A percentile compares a stretch with the other conserved stretches of the same genome.
Conservation (phyloP, 73 alveolate species). For the Paramecium pentaurelia region DNA sequence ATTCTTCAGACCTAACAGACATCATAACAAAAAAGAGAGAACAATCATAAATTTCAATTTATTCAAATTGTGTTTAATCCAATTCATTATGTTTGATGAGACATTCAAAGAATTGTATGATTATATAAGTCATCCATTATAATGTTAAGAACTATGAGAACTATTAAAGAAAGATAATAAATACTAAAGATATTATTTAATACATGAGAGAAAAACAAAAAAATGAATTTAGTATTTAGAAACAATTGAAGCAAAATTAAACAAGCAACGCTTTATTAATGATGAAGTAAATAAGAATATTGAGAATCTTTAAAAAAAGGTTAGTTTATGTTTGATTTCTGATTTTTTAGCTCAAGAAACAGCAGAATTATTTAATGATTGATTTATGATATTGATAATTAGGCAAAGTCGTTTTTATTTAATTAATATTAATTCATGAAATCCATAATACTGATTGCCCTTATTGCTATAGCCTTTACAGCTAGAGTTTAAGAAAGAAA, state of each 20-base stretch:
- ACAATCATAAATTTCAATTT: too few species aligned
- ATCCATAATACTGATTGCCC: slow-evolving; percentile 16
- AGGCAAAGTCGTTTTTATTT: background rate
- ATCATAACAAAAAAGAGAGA: too few species aligned
- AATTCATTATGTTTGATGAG: background rate
- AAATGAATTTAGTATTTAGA: background rate
- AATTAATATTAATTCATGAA: slow-evolving; percentile 10
- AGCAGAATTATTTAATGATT: background rate
- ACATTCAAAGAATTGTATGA: background rate
- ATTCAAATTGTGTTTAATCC: too few species aligned
- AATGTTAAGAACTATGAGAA: background rate
- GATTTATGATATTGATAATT: background rate
- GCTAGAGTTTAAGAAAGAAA: slow-evolving; percentile 30
- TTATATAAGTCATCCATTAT: background rate
- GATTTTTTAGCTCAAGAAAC: background rate
- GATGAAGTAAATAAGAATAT: background rate
- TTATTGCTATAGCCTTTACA: slow-evolving; percentile 36
- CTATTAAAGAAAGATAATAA: background rate
- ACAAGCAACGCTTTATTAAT: background rate
- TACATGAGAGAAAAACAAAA: background rate
- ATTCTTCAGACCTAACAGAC: too few species aligned
- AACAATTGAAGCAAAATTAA: background rate
- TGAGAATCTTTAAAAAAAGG: background rate
- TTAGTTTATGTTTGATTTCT: background rate
- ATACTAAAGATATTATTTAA: background rate